These are phyloP conservation scores for Stramenopiles sp. DNA, from an alignment of 352 stramenopile genomes.

Conservation along the genomic window DNA sequence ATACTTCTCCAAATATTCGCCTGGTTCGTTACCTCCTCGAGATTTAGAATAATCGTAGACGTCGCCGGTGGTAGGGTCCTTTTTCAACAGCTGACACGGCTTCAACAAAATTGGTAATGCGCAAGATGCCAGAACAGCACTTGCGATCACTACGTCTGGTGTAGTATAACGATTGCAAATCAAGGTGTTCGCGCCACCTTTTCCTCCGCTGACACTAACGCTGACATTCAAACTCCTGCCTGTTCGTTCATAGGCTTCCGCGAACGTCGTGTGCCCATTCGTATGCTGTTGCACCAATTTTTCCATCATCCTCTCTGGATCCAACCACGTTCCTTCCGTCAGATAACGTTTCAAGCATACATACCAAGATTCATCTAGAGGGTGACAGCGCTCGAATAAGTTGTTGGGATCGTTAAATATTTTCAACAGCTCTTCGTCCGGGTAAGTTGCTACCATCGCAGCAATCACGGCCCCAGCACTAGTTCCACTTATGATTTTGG, in stretches of 20 bases:
- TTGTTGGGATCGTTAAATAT: too few relatives aligned
- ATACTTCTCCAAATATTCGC: slow-evolving; percentile 24
- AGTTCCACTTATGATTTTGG: slow-evolving; percentile 74
- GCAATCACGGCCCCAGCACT: slow-evolving; percentile 79
- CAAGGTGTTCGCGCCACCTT: slow-evolving; percentile 41
- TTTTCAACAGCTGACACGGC: slow-evolving; percentile 36
- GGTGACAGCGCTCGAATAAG: too few relatives aligned
- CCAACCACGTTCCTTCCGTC: too few relatives aligned
- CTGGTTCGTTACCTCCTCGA: too few relatives aligned
- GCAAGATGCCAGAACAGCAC: slow-evolving; percentile 35
- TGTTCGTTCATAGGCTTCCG: slow-evolving; percentile 86
- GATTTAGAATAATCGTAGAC: too few relatives aligned
- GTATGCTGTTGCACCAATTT: too few relatives aligned
- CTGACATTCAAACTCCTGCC: slow-evolving; percentile 96
- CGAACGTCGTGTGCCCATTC: slow-evolving; percentile 45
- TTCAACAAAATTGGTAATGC: slow-evolving; percentile 42
- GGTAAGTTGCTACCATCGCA: slow-evolving; percentile 67
- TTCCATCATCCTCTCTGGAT: too few relatives aligned
- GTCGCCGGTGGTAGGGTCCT: slow-evolving; percentile 33
- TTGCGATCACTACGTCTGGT: slow-evolving; percentile 41
- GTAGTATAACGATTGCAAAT: slow-evolving; percentile 44
- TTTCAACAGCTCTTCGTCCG: slow-evolving; percentile 64
- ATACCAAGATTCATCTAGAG: too few relatives aligned
- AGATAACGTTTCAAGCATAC: too few relatives aligned
- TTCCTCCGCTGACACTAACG: slow-evolving; percentile 65